Evolutionary conservation across 2,329 filamentous ascomycete species (phyloP).

Genomic region (Dothistroma pini): DNA sequence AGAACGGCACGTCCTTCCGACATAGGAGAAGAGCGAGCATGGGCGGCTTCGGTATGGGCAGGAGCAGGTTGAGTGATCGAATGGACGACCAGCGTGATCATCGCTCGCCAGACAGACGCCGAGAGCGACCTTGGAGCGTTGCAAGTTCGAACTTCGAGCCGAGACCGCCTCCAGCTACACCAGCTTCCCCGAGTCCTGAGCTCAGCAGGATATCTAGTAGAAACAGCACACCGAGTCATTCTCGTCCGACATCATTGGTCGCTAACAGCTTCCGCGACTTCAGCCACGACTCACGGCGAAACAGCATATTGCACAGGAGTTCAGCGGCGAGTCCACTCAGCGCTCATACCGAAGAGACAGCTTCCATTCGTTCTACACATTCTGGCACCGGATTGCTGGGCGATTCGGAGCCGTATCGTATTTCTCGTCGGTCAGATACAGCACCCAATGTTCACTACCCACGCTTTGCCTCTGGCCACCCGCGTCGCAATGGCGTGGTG

Average conservation of each 20-base stretch:
- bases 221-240: constrained; percentile 33
- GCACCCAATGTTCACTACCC: constrained; percentile 41
- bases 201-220: constrained; percentile 47
- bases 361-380: constrained; percentile 32
- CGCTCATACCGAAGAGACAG: constrained; percentile 34
- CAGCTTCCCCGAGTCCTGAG: constrained; percentile 54
- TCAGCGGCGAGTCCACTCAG: constrained; percentile 31
- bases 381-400: constrained; percentile 32
- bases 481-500: constrained; percentile 62
- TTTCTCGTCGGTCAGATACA: constrained; percentile 34
- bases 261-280: constrained; percentile 34
- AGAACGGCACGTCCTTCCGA: constrained; percentile 53
- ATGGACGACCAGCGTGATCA: constrained; percentile 53
- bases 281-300: constrained; percentile 28
- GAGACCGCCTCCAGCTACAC: constrained; percentile 60
- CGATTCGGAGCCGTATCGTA: constrained; percentile 25
- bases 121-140: constrained; percentile 36
- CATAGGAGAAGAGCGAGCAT: constrained; percentile 53
- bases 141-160: constrained; percentile 42
- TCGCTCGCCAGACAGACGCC: constrained; percentile 43
- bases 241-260: constrained; percentile 32
- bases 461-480: constrained; percentile 59
- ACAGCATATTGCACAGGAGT: constrained; percentile 30
- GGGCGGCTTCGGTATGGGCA: constrained; percentile 44
- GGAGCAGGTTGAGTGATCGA: constrained; percentile 32